Evolutionary conservation across 495 filamentous ascomycete species (phyloP).

Genomic region (Penicillium crystallinum): DNA sequence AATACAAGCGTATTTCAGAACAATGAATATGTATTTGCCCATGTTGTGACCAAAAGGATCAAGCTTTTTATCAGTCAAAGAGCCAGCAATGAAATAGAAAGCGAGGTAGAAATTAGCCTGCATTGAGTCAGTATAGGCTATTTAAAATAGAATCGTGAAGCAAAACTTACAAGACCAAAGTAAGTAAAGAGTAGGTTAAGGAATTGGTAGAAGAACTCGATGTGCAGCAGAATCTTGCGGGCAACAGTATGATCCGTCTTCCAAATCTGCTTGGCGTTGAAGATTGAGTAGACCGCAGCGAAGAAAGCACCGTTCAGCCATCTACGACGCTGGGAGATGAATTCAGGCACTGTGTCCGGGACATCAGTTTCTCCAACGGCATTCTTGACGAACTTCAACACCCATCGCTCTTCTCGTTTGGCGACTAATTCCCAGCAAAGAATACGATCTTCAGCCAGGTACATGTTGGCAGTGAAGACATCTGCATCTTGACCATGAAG

Average conservation of each 20-base stretch:
- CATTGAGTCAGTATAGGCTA: not conserved
- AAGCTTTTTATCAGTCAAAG: conserved; percentile 70
- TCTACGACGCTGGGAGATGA: conserved; percentile 89
- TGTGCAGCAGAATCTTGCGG: conserved; percentile 86
- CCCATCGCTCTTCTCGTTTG: conserved; percentile 92
- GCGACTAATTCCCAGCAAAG: conserved; percentile 98
- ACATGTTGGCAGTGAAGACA: conserved; percentile 99
- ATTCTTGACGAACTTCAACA: conserved; percentile 93
- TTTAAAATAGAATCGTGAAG: not conserved
- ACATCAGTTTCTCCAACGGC: conserved; percentile 97
- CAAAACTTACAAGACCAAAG: conserved; percentile 69
- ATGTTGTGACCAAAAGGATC: conserved; percentile 89
- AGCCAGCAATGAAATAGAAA: conserved; percentile 97
- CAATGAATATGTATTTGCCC: conserved; percentile 76
- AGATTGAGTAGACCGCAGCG: conserved; percentile 93
- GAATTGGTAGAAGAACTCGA: conserved; percentile 96
- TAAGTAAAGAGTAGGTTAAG: conserved; percentile 89
- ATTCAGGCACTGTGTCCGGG: conserved; percentile 70
- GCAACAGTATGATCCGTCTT: conserved; percentile 82
- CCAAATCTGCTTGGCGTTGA: conserved; percentile 94
- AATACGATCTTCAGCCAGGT: conserved; percentile 96
- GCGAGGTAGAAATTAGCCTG: conserved; percentile 97
- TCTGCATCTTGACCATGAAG: conserved; percentile 95
- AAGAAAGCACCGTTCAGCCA: conserved; percentile 99
- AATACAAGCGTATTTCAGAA: conserved; percentile 78